Percentiles rank a stretch among this genome's conserved stretches.
Evolutionary conservation across 495 filamentous ascomycete species (phyloP).

Genomic region (Articulospora tetracladia): DNA sequence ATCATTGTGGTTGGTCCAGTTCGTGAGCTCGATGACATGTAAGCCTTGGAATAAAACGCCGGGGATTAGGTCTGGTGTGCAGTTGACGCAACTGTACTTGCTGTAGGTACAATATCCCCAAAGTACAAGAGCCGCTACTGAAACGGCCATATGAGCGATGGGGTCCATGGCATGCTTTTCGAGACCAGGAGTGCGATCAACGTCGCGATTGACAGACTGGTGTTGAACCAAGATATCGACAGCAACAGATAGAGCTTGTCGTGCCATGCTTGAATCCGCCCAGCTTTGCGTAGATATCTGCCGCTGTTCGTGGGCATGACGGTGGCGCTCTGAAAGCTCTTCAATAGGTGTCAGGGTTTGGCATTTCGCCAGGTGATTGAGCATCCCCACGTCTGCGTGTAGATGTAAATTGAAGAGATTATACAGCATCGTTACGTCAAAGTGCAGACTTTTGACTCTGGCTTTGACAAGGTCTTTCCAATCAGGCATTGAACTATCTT

Average conservation of each 20-base stretch:
- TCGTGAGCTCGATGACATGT: slow-evolving; percentile 12
- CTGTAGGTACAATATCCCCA: slow-evolving; percentile 16
- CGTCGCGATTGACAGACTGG: background rate
- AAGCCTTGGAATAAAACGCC: background rate
- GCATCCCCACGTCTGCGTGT: slow-evolving; percentile 16
- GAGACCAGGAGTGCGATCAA: background rate
- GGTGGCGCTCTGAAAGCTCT: slow-evolving; percentile 3
- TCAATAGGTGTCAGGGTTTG: background rate
- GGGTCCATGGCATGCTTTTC: slow-evolving; percentile 9
- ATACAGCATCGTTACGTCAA: slow-evolving; percentile 22
- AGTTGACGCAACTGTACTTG: slow-evolving; percentile 1
- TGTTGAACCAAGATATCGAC: slow-evolving; percentile 13
- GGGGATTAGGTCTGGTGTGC: background rate
- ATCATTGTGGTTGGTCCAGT: background rate
- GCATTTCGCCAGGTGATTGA: slow-evolving; percentile 19
- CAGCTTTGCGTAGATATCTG: slow-evolving; percentile 1
- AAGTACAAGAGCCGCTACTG: slow-evolving; percentile 10
- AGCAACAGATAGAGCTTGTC: slow-evolving; percentile 14
- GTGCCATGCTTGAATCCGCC: slow-evolving; percentile 1
- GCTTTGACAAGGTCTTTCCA: slow-evolving; percentile 9
- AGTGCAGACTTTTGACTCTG: slow-evolving; percentile 13
- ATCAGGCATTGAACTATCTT: slow-evolving; percentile 15
- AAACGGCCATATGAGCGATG: slow-evolving; percentile 14
- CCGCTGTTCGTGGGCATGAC: slow-evolving; percentile 1
- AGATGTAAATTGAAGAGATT: slow-evolving; percentile 25